phyloP scores from a whole-genome alignment of 768 basidiomycete genomes.

The Lentinula edodes region DNA sequence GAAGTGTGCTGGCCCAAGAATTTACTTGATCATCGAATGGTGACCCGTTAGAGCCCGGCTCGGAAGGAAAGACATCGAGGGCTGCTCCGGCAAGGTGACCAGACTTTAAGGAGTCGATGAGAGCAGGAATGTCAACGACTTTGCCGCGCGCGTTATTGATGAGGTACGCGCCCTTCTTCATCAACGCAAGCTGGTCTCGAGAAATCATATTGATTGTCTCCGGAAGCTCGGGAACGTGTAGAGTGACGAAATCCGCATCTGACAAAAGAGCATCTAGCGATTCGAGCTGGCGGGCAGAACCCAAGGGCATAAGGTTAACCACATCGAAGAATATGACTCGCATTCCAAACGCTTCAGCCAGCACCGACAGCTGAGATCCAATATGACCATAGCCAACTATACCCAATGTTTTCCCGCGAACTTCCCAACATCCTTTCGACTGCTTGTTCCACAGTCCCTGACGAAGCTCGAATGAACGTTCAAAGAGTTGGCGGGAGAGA shows the following conservation, averaged over 20 bases:
- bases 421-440: slow-evolving; percentile 96
- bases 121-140: slow-evolving; percentile 92
- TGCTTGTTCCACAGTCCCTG: slow-evolving; percentile 98
- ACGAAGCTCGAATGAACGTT: slow-evolving; percentile 84
- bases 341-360: slow-evolving; percentile 95
- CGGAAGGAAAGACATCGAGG: slow-evolving; percentile 91
- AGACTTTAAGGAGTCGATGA: slow-evolving; percentile 76
- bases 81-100: slow-evolving; percentile 85
- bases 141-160: slow-evolving; percentile 97
- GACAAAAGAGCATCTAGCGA: slow-evolving; percentile 66
- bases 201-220: slow-evolving; percentile 96
- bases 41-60: slow-evolving; percentile 88
- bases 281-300: slow-evolving; percentile 87
- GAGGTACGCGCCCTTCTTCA: slow-evolving; percentile 94
- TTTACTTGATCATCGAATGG: slow-evolving; percentile 89
- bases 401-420: slow-evolving; percentile 95
- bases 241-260: slow-evolving; percentile 87
- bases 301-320: slow-evolving; percentile 95
- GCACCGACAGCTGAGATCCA: slow-evolving; percentile 92
- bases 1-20: slow-evolving; percentile 72
- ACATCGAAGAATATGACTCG: slow-evolving; percentile 95
- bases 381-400: slow-evolving; percentile 99
- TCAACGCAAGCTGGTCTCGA: slow-evolving; percentile 65
- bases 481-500: slow-evolving; percentile 89
- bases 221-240: slow-evolving; percentile 94